Conservation (phyloP, 495 filamentous ascomycete genomes). For the Xylaria sp. region DNA sequence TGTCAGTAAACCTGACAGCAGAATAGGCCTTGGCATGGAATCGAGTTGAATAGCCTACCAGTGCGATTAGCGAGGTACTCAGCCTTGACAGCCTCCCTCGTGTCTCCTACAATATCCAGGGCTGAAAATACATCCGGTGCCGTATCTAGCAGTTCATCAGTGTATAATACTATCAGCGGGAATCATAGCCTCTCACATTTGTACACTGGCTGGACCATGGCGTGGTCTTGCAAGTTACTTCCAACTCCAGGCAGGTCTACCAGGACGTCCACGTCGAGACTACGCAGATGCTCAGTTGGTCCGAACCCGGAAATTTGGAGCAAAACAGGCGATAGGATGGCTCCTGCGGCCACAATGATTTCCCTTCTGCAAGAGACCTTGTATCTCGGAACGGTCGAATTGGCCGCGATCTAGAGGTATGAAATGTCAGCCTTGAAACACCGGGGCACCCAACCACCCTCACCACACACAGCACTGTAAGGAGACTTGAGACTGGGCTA, state of each 20-base stretch:
- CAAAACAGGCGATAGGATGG: slow-evolving; percentile 59
- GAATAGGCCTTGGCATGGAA: background rate
- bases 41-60: slow-evolving; percentile 29
- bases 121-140: slow-evolving; percentile 43
- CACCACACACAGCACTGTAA: background rate
- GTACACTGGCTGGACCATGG: slow-evolving; percentile 43
- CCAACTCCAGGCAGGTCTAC: slow-evolving; percentile 51
- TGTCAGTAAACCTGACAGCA: slow-evolving; percentile 23
- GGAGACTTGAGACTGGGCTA: background rate
- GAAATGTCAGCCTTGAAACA: slow-evolving; percentile 35
- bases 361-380: slow-evolving; percentile 47
- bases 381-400: slow-evolving; percentile 24
- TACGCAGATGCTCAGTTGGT: slow-evolving; percentile 37
- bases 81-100: slow-evolving; percentile 33
- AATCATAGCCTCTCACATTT: slow-evolving; percentile 40
- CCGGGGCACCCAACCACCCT: background rate
- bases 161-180: background rate
- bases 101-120: slow-evolving; percentile 41
- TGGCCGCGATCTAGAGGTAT: slow-evolving; percentile 35
- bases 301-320: slow-evolving; percentile 66
- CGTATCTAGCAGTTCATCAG: slow-evolving; percentile 40
- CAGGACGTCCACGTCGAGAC: slow-evolving; percentile 38
- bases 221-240: slow-evolving; percentile 50
- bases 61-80: slow-evolving; percentile 47
- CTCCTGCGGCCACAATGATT: slow-evolving; percentile 62